phyloP scores from a whole-genome alignment of 2,329 filamentous ascomycete genomes.

The Fusarium nodosum region DNA sequence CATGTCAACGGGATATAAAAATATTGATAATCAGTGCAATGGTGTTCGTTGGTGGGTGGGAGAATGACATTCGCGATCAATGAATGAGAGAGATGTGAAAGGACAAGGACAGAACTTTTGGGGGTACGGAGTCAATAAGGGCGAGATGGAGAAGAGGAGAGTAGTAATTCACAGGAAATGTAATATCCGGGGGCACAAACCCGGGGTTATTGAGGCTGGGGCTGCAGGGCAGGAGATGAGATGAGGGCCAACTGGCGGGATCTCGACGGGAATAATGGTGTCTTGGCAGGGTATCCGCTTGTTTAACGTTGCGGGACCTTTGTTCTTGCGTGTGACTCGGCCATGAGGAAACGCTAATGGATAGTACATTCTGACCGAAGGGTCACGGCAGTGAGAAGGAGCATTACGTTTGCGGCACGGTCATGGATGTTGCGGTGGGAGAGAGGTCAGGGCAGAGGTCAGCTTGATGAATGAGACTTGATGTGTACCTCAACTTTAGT shows the following conservation, averaged over 20 bases:
- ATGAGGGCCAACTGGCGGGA: conserved; percentile 44
- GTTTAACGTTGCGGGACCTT: conserved; percentile 27
- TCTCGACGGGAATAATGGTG: conserved; percentile 48
- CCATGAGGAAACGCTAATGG: conserved; percentile 40
- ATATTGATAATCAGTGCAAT: not conserved
- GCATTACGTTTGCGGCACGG: conserved; percentile 30
- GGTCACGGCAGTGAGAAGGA: conserved; percentile 19
- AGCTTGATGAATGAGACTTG: not conserved
- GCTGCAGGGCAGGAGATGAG: conserved; percentile 35
- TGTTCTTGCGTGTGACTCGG: conserved; percentile 39
- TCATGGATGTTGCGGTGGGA: not conserved
- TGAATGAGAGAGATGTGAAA: conserved; percentile 6
- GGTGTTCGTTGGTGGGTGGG: not conserved
- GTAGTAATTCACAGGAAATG: conserved; percentile 11
- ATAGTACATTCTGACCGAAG: conserved; percentile 19
- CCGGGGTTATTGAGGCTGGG: conserved; percentile 42
- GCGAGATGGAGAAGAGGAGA: conserved; percentile 2
- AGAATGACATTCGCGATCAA: conserved; percentile 2
- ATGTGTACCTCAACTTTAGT: not conserved
- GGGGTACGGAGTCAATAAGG: conserved; percentile 12
- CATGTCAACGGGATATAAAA: conserved; percentile 27
- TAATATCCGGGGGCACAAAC: conserved; percentile 38
- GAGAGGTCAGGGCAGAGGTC: conserved; percentile 7
- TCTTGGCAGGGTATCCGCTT: conserved; percentile 41
- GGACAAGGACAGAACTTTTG: not conserved